Evolutionary conservation across 140 eudicot species (phyloP).

Genomic region (Artemisia princeps): DNA sequence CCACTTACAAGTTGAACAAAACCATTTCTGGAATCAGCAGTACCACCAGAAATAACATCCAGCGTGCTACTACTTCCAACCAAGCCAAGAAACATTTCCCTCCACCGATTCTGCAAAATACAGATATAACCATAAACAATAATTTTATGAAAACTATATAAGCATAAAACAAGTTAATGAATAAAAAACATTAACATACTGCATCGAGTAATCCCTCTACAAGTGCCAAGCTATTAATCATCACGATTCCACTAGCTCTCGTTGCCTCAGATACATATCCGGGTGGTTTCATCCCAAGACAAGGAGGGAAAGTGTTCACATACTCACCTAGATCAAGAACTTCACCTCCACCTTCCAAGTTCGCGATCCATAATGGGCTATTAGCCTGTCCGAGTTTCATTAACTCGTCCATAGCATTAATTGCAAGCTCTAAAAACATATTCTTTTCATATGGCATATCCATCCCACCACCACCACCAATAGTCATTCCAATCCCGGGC

Average conservation of each 20-base stretch:
- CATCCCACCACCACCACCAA: constrained; percentile 25
- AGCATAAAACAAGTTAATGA: not conserved
- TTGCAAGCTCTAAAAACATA: constrained; percentile 48
- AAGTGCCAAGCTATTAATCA: constrained; percentile 46
- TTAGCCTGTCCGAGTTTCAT: constrained; percentile 59
- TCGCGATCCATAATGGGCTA: constrained; percentile 58
- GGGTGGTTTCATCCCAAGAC: constrained; percentile 56
- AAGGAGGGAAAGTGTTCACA: constrained; percentile 36
- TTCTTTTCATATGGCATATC: constrained; percentile 50
- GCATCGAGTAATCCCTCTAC: constrained; percentile 55
- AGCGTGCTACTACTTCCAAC: constrained; percentile 44
- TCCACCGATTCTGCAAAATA: constrained; percentile 50
- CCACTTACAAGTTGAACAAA: constrained; percentile 53
- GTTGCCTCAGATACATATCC: constrained; percentile 68
- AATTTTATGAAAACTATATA: not conserved
- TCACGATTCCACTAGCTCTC: constrained; percentile 47
- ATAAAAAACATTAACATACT: constrained; percentile 30
- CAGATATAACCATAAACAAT: not conserved
- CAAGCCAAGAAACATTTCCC: constrained; percentile 59
- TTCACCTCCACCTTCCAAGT: constrained; percentile 48
- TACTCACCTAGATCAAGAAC: constrained; percentile 60
- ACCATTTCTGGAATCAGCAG: constrained; percentile 51
- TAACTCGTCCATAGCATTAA: constrained; percentile 72
- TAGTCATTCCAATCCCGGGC: constrained; percentile 23
- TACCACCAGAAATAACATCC: constrained; percentile 48